Evolutionary conservation across 2,329 filamentous ascomycete species (phyloP), one percentile per base, ranked within the genome.

Genomic region (Colletotrichum tropicicola): DNA sequence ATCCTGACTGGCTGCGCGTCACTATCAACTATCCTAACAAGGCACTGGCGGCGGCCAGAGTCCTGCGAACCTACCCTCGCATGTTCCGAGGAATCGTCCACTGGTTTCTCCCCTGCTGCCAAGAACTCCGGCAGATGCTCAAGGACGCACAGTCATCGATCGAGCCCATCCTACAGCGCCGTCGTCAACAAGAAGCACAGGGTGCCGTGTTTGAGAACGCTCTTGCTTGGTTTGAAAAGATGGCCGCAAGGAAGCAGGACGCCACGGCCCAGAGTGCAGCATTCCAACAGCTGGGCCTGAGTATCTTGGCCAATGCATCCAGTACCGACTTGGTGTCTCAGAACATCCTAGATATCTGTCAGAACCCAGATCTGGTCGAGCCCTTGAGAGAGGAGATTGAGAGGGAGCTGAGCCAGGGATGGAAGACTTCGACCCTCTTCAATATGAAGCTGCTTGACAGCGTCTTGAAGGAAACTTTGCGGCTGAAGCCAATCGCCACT

Each of bases 211-310:
- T 74, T 9, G 71, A 77, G 8, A 79, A 83, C 65, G 73, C 78
- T 5, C 73, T 83, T 23, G 78, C 79, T 21, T 84, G 81, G 81
- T 77, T 82, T 66, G 75, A 80, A 35, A 52, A 58, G 53, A 66
- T 74, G 10, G 72, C 77, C 17, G 27, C 5, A 23, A 49, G 47
- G 51, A 51, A 49, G 25, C 41, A 56, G 3, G 73, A 74, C 80
- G 83, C 87, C 21, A 83, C 83, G 59, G 90, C 79, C 7, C 94
- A 93, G 74, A 86, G 94, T 74, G 79, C 84, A 0, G 81, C 89
- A 19, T 78, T 76, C 9, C 93, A 92, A 39, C 92, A 97, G 73
- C 84, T 93, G 25, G 85, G 98, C 8, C 94, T 96, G 0, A 87
- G 92, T 45, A 91, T 93, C 47, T 76, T 75, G 3, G 78, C 80